A percentile compares a stretch with the other conserved stretches of the same genome.
Conservation (phyloP, 805 yeast genomes). For the Spathaspora girioi region DNA sequence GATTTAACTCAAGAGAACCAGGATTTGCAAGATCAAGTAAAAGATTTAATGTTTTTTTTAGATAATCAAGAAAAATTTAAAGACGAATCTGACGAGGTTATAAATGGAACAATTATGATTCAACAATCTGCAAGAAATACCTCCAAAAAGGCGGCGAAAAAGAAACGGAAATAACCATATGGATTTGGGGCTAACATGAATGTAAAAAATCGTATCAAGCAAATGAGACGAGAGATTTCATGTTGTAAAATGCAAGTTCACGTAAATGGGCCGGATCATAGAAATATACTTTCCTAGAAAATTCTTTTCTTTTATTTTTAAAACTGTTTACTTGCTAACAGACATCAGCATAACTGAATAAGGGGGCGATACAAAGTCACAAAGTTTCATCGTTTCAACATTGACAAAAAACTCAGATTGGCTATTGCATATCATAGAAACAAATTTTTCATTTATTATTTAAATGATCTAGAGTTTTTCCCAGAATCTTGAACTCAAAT, state of each 20-base stretch:
- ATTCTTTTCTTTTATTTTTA: not conserved
- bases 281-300: not conserved
- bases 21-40: slow-evolving; percentile 60
- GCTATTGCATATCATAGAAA: not conserved
- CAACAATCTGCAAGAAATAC: slow-evolving; percentile 17
- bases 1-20: slow-evolving; percentile 35
- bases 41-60: slow-evolving; percentile 76
- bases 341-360: not conserved
- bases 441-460: not conserved
- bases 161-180: slow-evolving; percentile 13
- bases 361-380: not conserved
- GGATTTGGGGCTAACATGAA: no score
- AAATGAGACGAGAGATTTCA: not conserved
- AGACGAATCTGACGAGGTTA: slow-evolving; percentile 67
- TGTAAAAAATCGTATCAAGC: not conserved
- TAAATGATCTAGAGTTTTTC: not conserved
- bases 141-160: slow-evolving; percentile 7
- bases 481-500: not conserved
- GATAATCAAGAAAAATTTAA: slow-evolving; percentile 71
- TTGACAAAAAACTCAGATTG: not conserved
- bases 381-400: not conserved
- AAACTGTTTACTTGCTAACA: not conserved
- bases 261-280: not conserved
- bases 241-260: not conserved
- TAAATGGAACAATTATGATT: slow-evolving; percentile 63